Evolutionary conservation across 208 protist species (phyloP).

Genomic region (Wallacemonas rigidus): DNA sequence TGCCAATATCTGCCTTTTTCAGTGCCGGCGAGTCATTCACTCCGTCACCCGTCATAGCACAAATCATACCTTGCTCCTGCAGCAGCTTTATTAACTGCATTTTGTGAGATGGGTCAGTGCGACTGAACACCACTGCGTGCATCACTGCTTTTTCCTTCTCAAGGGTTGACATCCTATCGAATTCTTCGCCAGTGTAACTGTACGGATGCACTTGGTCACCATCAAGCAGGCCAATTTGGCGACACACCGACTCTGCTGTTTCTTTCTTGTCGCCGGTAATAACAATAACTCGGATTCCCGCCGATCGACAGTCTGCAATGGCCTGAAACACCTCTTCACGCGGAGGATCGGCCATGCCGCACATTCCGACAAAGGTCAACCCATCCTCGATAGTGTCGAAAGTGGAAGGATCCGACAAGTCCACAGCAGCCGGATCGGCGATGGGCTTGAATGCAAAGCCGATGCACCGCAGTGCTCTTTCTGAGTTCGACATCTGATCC

Average conservation of each 20-base stretch:
- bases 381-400: constrained; percentile 85
- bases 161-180: constrained; percentile 61
- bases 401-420: constrained; percentile 52
- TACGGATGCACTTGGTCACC: constrained; percentile 30
- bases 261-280: constrained; percentile 97
- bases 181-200: constrained; percentile 77
- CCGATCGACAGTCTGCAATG: constrained; percentile 89
- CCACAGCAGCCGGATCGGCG: constrained; percentile 25
- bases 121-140: constrained; percentile 78
- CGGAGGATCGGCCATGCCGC: constrained; percentile 95
- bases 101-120: constrained; percentile 87
- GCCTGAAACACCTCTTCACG: constrained; percentile 89
- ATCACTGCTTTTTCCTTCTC: constrained; percentile 61
- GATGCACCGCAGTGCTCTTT: constrained; percentile 78
- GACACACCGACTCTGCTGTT: constrained; percentile 96
- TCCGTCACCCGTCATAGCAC: constrained; percentile 92
- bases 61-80: constrained; percentile 83
- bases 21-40: constrained; percentile 97
- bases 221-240: constrained; percentile 92
- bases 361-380: constrained; percentile 89
- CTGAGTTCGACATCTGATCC: constrained; percentile 50
- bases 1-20: constrained; percentile 98
- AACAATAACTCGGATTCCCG: constrained; percentile 97
- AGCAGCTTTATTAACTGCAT: constrained; percentile 84
- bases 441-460: constrained; percentile 77